These are phyloP conservation scores for Macrophomina phaseolina DNA, from an alignment of 2,329 filamentous ascomycete species.

Conservation along the genomic window DNA sequence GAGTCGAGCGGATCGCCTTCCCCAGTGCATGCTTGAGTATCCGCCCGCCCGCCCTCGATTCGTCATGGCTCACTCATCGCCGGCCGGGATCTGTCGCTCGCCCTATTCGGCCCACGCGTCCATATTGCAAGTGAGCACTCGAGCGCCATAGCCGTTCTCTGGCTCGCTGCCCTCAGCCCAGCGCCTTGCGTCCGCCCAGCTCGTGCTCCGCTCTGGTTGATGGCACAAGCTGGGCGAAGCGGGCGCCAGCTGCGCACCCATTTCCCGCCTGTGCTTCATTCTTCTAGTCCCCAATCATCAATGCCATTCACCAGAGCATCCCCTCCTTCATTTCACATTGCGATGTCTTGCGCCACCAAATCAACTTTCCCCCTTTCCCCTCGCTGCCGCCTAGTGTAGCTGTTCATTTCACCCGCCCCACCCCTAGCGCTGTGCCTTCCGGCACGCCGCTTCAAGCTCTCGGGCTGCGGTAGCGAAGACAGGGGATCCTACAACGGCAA, in stretches of 20 bases:
- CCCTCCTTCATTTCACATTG: constrained; percentile 13
- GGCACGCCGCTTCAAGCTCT: background rate
- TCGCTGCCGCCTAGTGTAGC: background rate
- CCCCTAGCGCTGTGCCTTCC: background rate
- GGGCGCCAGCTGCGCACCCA: background rate
- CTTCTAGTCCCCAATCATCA: background rate
- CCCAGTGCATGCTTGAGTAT: constrained; percentile 4
- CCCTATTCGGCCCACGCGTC: background rate
- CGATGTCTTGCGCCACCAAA: background rate
- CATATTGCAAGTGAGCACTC: background rate
- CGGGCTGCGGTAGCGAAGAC: constrained; percentile 2
- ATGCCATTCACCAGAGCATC: constrained; percentile 6
- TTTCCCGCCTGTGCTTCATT: constrained; percentile 2
- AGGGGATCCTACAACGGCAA: constrained; percentile 2
- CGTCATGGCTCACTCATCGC: constrained; percentile 10
- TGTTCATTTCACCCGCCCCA: background rate
- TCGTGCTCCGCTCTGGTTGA: background rate
- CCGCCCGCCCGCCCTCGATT: background rate
- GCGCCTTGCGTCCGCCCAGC: background rate
- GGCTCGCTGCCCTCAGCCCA: constrained; percentile 11
- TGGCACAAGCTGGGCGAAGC: background rate
- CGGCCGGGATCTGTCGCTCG: background rate
- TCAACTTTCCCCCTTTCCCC: background rate
- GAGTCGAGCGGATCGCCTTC: constrained; percentile 15
- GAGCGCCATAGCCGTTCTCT: constrained; percentile 11